These are phyloP conservation scores for Kluyveromyces marxianus DNA, from an alignment of 1,139 yeast genomes.

Conservation along the genomic window DNA sequence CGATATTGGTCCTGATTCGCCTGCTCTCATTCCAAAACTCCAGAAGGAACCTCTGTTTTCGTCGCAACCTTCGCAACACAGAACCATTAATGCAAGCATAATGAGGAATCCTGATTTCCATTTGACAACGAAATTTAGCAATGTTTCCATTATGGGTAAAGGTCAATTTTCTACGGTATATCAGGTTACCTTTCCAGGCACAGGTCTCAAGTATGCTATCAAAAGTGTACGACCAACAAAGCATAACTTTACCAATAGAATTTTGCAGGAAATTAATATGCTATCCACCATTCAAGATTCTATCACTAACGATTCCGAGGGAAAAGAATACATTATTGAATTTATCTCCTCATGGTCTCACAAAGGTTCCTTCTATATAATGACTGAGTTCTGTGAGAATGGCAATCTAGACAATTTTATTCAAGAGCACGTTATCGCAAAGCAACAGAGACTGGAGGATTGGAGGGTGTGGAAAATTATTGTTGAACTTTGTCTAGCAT, in stretches of 20 bases:
- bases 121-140: slow-evolving; percentile 60
- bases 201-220: slow-evolving; percentile 60
- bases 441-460: slow-evolving; percentile 55
- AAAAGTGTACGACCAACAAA: slow-evolving; percentile 57
- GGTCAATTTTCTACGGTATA: slow-evolving; percentile 90
- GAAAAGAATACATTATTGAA: slow-evolving; percentile 71
- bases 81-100: slow-evolving; percentile 9
- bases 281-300: slow-evolving; percentile 21
- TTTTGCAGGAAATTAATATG: slow-evolving; percentile 34
- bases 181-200: slow-evolving; percentile 59
- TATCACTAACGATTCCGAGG: slow-evolving; percentile 49
- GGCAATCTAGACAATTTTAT: slow-evolving; percentile 81
- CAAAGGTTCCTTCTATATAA: slow-evolving; percentile 64
- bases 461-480: slow-evolving; percentile 97
- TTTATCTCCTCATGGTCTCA: slow-evolving; percentile 83
- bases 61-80: background rate
- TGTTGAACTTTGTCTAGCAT: slow-evolving; percentile 71
- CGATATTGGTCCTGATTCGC: slow-evolving; percentile 6
- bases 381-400: slow-evolving; percentile 94
- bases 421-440: slow-evolving; percentile 69
- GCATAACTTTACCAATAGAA: slow-evolving; percentile 29
- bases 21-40: slow-evolving; percentile 9
- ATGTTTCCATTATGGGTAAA: slow-evolving; percentile 63
- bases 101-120: slow-evolving; percentile 34
- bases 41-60: slow-evolving; percentile 5